Conservation (phyloP, 2,329 filamentous ascomycete species). For the Neofusicoccum parvum region DNA sequence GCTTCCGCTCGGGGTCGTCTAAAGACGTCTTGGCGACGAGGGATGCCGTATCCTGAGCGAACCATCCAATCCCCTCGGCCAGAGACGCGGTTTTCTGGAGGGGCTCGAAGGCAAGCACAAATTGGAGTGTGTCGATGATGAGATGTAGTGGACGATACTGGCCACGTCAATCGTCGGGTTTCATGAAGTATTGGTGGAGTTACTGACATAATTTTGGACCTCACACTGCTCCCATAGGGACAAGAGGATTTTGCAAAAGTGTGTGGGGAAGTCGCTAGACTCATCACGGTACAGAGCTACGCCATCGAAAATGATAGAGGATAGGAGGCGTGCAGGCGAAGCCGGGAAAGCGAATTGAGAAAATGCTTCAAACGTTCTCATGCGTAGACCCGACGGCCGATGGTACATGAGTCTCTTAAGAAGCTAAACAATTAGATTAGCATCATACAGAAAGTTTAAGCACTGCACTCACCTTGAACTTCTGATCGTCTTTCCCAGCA, state of each 20-base stretch:
- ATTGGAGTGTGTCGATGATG: conserved; percentile 65
- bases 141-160: conserved; percentile 66
- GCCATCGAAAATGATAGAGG: conserved; percentile 68
- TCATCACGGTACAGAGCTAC: conserved; percentile 56
- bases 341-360: conserved; percentile 68
- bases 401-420: conserved; percentile 68
- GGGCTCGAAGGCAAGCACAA: conserved; percentile 65
- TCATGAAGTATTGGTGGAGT: conserved; percentile 3
- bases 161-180: neutral
- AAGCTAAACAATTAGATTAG: conserved; percentile 32
- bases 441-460: neutral
- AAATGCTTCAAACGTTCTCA: conserved; percentile 69
- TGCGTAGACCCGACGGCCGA: conserved; percentile 55
- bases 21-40: neutral
- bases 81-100: conserved; percentile 61
- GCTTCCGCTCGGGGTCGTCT: conserved; percentile 41
- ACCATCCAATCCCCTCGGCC: conserved; percentile 56
- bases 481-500: conserved; percentile 40
- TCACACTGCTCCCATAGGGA: conserved; percentile 68
- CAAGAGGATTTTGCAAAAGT: conserved; percentile 66
- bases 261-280: conserved; percentile 60
- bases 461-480: conserved; percentile 32
- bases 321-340: conserved; percentile 61
- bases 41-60: conserved; percentile 35
- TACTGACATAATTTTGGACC: conserved; percentile 56